These are phyloP conservation scores for Neonectria ditissima DNA, from an alignment of 2,329 filamentous ascomycete genomes.

Conservation along the genomic window DNA sequence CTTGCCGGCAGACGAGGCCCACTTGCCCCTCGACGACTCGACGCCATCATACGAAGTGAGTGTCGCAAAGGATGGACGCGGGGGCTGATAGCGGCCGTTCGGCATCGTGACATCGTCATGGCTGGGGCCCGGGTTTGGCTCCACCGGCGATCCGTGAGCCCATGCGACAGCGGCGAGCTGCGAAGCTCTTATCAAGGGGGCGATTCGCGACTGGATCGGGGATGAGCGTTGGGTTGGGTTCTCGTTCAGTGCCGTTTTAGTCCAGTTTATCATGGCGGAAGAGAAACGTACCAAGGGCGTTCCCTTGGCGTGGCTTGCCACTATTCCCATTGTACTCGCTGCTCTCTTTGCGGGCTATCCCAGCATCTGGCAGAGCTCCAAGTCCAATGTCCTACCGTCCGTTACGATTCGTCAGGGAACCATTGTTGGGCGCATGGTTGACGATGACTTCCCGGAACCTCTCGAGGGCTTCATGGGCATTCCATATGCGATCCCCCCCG, in stretches of 20 bases:
- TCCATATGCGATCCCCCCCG: slow-evolving; percentile 60
- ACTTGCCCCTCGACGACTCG: slow-evolving; percentile 24
- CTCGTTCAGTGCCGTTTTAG: background rate
- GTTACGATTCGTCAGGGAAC: slow-evolving; percentile 48
- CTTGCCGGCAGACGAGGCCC: slow-evolving; percentile 7
- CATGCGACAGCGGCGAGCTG: background rate
- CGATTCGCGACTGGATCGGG: slow-evolving; percentile 1
- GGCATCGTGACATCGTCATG: slow-evolving; percentile 20
- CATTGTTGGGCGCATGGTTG: slow-evolving; percentile 47
- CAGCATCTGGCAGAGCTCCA: slow-evolving; percentile 10
- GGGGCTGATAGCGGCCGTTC: slow-evolving; percentile 35
- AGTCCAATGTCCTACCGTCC: slow-evolving; percentile 25
- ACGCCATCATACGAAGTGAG: slow-evolving; percentile 23
- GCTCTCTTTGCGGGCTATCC: slow-evolving; percentile 31
- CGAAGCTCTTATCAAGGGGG: slow-evolving; percentile 30
- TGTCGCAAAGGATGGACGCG: slow-evolving; percentile 16
- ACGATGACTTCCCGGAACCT: slow-evolving; percentile 47
- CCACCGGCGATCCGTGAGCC: slow-evolving; percentile 2
- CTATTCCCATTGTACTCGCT: slow-evolving; percentile 33
- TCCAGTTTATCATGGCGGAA: slow-evolving; percentile 29
- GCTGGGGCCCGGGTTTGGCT: background rate
- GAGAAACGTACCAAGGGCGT: slow-evolving; percentile 18
- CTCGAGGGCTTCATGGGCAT: slow-evolving; percentile 59
- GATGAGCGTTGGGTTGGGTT: background rate
- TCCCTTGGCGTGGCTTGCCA: slow-evolving; percentile 32